Conservation (phyloP, 1,139 yeast genomes). For the Blastobotrys malaysiensis region DNA sequence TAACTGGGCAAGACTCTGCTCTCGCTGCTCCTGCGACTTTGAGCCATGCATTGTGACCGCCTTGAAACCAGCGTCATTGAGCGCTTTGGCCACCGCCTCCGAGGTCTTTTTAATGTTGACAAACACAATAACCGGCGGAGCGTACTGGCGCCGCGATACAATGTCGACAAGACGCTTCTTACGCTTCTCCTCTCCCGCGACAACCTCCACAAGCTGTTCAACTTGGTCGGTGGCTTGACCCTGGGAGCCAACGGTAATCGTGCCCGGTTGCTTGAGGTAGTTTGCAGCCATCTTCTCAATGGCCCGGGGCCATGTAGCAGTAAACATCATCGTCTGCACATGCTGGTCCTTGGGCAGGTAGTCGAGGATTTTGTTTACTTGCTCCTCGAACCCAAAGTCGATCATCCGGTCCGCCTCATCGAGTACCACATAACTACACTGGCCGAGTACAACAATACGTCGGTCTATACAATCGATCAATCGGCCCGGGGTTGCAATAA, state of each 20-base stretch:
- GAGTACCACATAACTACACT: conserved; percentile 65
- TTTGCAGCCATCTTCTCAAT: conserved; percentile 61
- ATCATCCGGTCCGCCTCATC: conserved; percentile 97
- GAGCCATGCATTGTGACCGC: conserved; percentile 79
- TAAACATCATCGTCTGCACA: conserved; percentile 76
- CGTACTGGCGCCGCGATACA: conserved; percentile 33
- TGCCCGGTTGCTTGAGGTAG: conserved; percentile 56
- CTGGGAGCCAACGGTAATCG: conserved; percentile 61
- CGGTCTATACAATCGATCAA: conserved; percentile 74
- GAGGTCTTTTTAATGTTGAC: conserved; percentile 72
- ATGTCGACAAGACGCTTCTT: conserved; percentile 35
- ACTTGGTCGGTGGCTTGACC: conserved; percentile 60
- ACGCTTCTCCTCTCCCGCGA: conserved; percentile 38
- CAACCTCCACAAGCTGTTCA: conserved; percentile 60
- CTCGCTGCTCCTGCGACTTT: conserved; percentile 82
- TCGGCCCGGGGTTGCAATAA: conserved; percentile 94
- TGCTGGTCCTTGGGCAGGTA: conserved; percentile 38
- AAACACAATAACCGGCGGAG: conserved; percentile 65
- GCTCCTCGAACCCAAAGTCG: conserved; percentile 88
- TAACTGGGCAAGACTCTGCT: conserved; percentile 63
- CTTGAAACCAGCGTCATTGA: conserved; percentile 44
- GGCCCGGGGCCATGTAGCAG: conserved; percentile 83
- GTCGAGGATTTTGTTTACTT: conserved; percentile 54
- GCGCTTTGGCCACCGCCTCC: conserved; percentile 52
- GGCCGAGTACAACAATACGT: conserved; percentile 52